These are phyloP conservation scores for Talaromyces liani DNA, from an alignment of 495 filamentous ascomycete genomes.

Conservation along the genomic window DNA sequence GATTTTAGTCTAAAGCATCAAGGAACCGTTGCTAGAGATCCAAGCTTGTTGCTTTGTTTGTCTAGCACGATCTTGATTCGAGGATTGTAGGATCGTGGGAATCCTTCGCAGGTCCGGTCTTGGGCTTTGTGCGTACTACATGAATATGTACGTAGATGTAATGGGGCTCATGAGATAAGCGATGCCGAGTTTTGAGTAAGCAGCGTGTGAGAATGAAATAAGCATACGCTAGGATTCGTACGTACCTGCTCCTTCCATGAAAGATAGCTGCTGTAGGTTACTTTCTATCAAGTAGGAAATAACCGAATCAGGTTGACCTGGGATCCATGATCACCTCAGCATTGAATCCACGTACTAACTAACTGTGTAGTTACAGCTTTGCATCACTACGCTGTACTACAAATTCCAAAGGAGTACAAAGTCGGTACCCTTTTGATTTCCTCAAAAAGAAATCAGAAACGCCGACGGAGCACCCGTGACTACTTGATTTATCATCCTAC, in stretches of 20 bases:
- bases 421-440: background rate
- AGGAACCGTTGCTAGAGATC: background rate
- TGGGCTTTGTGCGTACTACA: background rate
- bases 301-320: too few relatives aligned
- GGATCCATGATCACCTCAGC: background rate
- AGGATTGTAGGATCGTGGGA: background rate
- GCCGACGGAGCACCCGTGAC: background rate
- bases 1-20: background rate
- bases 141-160: background rate
- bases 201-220: background rate
- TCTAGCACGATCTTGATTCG: background rate
- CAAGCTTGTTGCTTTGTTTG: background rate
- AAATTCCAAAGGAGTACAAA: background rate
- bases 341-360: background rate
- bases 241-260: background rate
- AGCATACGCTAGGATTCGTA: background rate
- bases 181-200: background rate
- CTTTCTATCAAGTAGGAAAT: background rate
- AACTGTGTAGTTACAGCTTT: background rate
- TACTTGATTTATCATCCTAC: background rate
- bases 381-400: background rate
- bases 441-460: background rate
- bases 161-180: background rate
- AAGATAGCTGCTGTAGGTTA: background rate
- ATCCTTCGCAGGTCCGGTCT: background rate